Base-by-base conservation (phyloP, 495 filamentous ascomycete genomes). In the Tricharina praecox region DNA sequence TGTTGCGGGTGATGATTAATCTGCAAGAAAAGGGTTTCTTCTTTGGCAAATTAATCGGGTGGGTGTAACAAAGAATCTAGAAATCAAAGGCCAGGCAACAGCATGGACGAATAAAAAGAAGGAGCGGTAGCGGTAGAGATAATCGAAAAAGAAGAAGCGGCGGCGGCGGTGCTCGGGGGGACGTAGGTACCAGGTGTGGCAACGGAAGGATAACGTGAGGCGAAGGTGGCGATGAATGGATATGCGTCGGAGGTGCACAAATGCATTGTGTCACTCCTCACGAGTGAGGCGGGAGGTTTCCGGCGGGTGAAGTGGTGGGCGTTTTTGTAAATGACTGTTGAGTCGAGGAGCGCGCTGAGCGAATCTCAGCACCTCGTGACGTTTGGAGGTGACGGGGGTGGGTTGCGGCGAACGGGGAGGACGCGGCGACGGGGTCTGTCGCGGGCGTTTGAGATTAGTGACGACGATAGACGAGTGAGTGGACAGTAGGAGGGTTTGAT, bases 311-410 rank as follows among this genome's bases (percentile, higher is more conserved):
- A 47, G 37, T 58, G 53, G 41, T 55, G 52, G 35, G 57, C 47
- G 50, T 60, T 60, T 50, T 60, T 60, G 57, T 60, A 55, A 60
- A 59, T 60, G 56, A 48, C 44, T 46, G 57, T 41, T 45, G 50
- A 36, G 28, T 28, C 46, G 11, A 23, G 20, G 41, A 41, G 50
- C 24, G 36, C 47, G 46, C 49, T 52, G 39, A 26, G 49, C 39
- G 43, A 39, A 36, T 23, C 49, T 51, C 47, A 51, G 55, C 56
- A 54, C 54, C 55, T 57, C 55, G 55, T 58, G 54, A 57, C 48
- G 48, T 45, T 34, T n/a, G 41, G 47, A 21, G 36, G 45, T 41
- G 19, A 15, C 15, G 36, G 23, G 16, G 24, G 47, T 19, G 47
- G 47, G 36, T 43, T 47, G 53, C 45, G 34, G 23, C 47, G 50